Evolutionary conservation across 306 rosid genomes (phyloP), one percentile per base, ranked within the genome.

Genomic region (Astragalus membranaceus): DNA sequence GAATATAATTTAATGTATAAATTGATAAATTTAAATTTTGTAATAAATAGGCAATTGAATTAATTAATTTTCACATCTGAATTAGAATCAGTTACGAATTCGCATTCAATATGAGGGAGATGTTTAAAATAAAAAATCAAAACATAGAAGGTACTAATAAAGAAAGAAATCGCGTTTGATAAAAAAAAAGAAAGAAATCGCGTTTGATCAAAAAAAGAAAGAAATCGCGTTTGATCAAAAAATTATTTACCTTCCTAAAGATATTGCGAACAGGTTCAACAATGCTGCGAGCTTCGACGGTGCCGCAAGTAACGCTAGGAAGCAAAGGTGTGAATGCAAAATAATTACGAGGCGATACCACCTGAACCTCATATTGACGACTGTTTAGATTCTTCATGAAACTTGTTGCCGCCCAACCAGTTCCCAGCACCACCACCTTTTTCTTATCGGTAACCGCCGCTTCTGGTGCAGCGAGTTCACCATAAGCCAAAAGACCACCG

Each of bases 401-500:
- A 80, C 95, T 91, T 5, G 99, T 94, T 35, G 86, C 91, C 14
- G 95, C 99, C 99, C 99, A 94, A 15, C 99, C 99, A n/a, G 97
- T 94, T 74, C 99, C 99, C 67, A 94, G 89, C 52, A 94, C 89
- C 30, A 94, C 95, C 71, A 94, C 96, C 74, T 85, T 94, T 79
- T 90, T 89, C 81, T 80, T 91, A 62, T 77, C 81, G 4, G 66
- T 58, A 48, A 70, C 89, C 17, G 13, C 82, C 42, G 43, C 80
- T 69, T 75, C 88, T 6, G 83, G 70, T 1, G 85, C n/a, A 16
- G 20, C 79, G 17, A 56, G 84, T 47, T 85, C 92, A 2, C 92
- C 88, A 68, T 84, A 94, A 4, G 91, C 97, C 76, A 86, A 63
- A 49, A 85, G 76, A 3, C 95, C 87, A 17, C 96, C 96, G 13